Percentiles rank a stretch among this genome's conserved stretches.
phyloP scores from a whole-genome alignment of 176 grass and related monocot genomes.

The Hyparrhenia diplandra region DNA sequence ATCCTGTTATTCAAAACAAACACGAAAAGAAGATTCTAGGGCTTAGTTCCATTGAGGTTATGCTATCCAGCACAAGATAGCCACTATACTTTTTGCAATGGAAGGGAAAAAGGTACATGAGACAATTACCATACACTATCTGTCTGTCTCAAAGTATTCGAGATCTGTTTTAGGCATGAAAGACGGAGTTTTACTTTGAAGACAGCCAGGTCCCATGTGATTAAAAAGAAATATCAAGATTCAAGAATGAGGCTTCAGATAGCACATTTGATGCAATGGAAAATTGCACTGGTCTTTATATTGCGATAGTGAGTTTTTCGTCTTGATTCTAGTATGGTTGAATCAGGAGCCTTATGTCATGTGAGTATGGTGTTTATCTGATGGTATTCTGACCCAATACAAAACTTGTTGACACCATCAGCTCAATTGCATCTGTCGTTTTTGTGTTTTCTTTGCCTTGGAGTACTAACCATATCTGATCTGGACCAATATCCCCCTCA shows the following conservation, averaged over 20 bases:
- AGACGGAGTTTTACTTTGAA: conserved; percentile 13
- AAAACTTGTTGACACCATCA: conserved; percentile 13
- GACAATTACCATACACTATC: neutral
- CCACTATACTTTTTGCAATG: neutral
- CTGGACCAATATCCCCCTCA: neutral
- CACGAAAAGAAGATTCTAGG: conserved; percentile 42
- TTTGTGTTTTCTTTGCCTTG: conserved; percentile 1
- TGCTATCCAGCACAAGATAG: conserved; percentile 18
- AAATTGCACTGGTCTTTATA: neutral
- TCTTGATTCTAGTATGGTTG: neutral
- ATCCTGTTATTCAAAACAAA: conserved; percentile 37
- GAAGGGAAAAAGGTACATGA: conserved; percentile 17
- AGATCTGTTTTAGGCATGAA: conserved; percentile 16
- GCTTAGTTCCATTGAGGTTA: conserved; percentile 49
- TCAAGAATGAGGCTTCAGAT: neutral
- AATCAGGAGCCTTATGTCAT: conserved; percentile 5
- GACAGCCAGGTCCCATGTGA: conserved; percentile 8
- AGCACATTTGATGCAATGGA: conserved; percentile 8
- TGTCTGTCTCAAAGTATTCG: conserved; percentile 8
- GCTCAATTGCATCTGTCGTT: neutral
- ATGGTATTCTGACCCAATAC: conserved; percentile 10
- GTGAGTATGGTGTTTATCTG: conserved; percentile 22
- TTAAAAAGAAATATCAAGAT: neutral
- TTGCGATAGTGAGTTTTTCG: neutral
- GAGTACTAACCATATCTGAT: neutral